A percentile compares a stretch with the other conserved stretches of the same genome.
Conservation (phyloP, 2,329 filamentous ascomycete genomes). For the Macrophomina tecta region DNA sequence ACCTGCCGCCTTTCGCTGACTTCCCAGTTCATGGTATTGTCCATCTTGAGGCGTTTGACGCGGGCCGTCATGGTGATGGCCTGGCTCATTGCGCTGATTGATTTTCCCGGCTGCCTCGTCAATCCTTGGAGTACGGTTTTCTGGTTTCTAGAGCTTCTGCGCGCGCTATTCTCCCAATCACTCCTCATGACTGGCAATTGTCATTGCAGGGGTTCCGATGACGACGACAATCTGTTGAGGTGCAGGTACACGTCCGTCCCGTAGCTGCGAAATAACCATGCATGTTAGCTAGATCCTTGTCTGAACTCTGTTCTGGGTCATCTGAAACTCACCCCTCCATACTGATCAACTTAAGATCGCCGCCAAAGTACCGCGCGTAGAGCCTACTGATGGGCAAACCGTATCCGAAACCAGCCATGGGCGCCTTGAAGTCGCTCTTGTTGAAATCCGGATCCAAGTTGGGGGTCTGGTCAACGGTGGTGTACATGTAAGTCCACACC, state of each 20-base stretch:
- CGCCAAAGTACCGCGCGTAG: constrained; percentile 96
- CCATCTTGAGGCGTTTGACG: constrained; percentile 71
- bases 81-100: constrained; percentile 30
- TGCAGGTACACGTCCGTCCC: constrained; percentile 98
- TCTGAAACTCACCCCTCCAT: constrained; percentile 86
- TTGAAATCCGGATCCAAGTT: constrained; percentile 97
- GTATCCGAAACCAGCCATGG: constrained; percentile 99
- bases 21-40: constrained; percentile 59
- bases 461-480: constrained; percentile 94
- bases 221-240: constrained; percentile 92
- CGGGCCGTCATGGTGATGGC: constrained; percentile 47
- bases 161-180: constrained; percentile 55
- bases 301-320: neutral
- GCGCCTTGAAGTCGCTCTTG: constrained; percentile 98
- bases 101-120: constrained; percentile 50
- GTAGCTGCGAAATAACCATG: constrained; percentile 65
- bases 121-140: constrained; percentile 63
- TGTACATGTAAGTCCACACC: constrained; percentile 99
- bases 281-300: constrained; percentile 4
- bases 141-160: constrained; percentile 41
- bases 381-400: constrained; percentile 91
- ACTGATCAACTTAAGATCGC: constrained; percentile 95
- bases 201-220: constrained; percentile 96
- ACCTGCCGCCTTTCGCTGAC: constrained; percentile 88
- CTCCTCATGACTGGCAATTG: constrained; percentile 86